Base-by-base conservation (phyloP, 1,284 basidiomycete genomes). In the Tetrapyrgos nigripes region DNA sequence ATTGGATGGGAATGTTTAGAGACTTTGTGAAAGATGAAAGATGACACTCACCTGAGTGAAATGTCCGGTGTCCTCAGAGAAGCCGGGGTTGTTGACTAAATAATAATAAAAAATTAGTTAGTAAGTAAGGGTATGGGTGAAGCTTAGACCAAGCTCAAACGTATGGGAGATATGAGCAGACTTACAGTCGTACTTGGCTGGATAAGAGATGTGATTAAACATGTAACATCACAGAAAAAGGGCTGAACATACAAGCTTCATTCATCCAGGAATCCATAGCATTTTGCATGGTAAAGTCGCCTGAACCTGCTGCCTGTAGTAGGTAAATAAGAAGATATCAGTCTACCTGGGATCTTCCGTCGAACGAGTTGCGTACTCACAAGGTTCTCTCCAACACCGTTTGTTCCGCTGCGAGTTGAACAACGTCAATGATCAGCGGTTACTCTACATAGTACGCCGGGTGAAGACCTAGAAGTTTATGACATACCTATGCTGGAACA, bases 21-120 rank as follows among this genome's bases (percentile, higher is more conserved):
- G 11, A 52, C 19, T 52, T 50, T n/a, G n/a, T n/a, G n/a, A n/a
- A n/a, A n/a, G n/a, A n/a, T n/a, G n/a, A 14, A 9, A 23, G 37
- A 24, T 17, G 23, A 23, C 40, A 51, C 31, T 40, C 40, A 64
- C 66, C 56, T 70, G 67, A 28, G 69, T 69, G 55, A 70, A 70
- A 53, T 70, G 69, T 4, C 69, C 69, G 24, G 68, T 68, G 1
- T 27, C 55, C n/a, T n/a, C 33, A n/a, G 64, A 66, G 43, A 68
- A 70, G 11, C 43, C 58, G 9, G 68, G 68, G 17, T 64, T 46
- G 53, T 63, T 66, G 43, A 68, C 68, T 70, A 45, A 45, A 50
- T 6, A 26, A n/a, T 3, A 17, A n/a, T 28, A 9, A n/a, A 8
- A 53, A 29, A 45, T 19, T 33, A 21, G 19, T 35, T n/a, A 13